Conservation (phyloP, 768 basidiomycete species). For the Gautieria morchelliformis region DNA sequence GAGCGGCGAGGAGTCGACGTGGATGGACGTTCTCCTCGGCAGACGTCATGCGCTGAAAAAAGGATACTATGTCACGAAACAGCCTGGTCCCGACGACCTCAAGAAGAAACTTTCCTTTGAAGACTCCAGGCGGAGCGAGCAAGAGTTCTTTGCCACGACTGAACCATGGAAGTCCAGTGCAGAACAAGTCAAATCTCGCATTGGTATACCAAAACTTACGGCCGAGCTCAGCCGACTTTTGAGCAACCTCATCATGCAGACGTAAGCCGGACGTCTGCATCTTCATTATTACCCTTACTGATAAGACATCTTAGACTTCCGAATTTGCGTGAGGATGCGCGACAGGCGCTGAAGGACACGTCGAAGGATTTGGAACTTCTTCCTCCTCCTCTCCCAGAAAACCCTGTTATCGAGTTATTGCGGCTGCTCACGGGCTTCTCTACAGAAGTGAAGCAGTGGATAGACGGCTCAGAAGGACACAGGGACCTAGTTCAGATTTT, state of each 20-base stretch:
- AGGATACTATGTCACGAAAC: conserved; percentile 1
- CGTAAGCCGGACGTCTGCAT: not conserved
- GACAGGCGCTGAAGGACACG: not conserved
- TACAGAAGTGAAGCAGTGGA: not conserved
- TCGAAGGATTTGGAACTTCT: not conserved
- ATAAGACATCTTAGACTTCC: not conserved
- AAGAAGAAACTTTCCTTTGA: not conserved
- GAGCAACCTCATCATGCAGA: not conserved
- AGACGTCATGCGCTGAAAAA: not conserved
- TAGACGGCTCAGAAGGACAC: not conserved
- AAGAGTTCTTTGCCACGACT: not conserved
- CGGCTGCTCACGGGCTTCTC: not conserved
- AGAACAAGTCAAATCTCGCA: not conserved
- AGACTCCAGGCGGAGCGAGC: not conserved
- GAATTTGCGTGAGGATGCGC: not conserved
- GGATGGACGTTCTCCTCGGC: not conserved
- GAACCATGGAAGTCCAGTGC: not conserved
- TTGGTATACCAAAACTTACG: not conserved
- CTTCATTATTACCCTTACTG: not conserved
- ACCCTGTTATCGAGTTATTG: not conserved
- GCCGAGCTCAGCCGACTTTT: not conserved
- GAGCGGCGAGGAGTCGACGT: not conserved
- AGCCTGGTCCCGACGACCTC: not conserved
- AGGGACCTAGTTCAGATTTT: not conserved
- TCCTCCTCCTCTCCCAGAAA: not conserved